A percentile compares a stretch with the other conserved stretches of the same genome.
phyloP scores from a whole-genome alignment of 169 alveolate genomes.

The Perkinsus olseni region DNA sequence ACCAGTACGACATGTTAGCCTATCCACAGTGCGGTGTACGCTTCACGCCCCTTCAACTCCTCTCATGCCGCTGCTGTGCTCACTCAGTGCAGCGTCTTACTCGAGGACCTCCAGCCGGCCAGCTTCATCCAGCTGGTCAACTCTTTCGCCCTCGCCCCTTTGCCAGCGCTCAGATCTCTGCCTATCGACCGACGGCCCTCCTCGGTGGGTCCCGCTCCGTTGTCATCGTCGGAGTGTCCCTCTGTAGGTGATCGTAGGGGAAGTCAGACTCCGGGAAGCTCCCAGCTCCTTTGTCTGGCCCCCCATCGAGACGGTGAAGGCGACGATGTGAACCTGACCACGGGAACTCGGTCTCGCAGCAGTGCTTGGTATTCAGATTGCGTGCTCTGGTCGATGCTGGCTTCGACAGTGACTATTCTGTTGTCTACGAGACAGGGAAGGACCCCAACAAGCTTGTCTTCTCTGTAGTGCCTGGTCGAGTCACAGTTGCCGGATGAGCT shows the following conservation, averaged over 20 bases:
- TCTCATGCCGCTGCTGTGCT: not conserved
- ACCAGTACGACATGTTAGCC: not conserved
- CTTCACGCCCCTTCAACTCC: not conserved
- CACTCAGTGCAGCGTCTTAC: not conserved
- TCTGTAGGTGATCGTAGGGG: not conserved
- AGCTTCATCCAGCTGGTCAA: not conserved
- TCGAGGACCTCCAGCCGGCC: not conserved
- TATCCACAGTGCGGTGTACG: not conserved
- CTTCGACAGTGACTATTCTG: not conserved
- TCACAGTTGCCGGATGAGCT: not conserved
- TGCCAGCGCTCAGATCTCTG: not conserved
- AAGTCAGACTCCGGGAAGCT: not conserved
- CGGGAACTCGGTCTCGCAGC: not conserved
- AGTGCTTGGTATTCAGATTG: not conserved
- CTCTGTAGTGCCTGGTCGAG: not conserved
- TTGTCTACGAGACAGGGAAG: not conserved
- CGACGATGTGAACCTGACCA: not conserved
- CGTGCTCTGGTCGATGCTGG: not conserved
- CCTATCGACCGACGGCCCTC: not conserved
- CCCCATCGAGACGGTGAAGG: not conserved
- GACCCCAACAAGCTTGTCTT: not conserved
- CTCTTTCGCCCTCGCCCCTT: not conserved
- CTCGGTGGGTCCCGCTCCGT: not conserved
- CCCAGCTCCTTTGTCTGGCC: not conserved
- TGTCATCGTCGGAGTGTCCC: not conserved